A percentile compares a stretch with the other conserved stretches of the same genome.
These are phyloP conservation scores for Graphilbum sp. DNA, from an alignment of 2,329 filamentous ascomycete species.

Conservation along the genomic window DNA sequence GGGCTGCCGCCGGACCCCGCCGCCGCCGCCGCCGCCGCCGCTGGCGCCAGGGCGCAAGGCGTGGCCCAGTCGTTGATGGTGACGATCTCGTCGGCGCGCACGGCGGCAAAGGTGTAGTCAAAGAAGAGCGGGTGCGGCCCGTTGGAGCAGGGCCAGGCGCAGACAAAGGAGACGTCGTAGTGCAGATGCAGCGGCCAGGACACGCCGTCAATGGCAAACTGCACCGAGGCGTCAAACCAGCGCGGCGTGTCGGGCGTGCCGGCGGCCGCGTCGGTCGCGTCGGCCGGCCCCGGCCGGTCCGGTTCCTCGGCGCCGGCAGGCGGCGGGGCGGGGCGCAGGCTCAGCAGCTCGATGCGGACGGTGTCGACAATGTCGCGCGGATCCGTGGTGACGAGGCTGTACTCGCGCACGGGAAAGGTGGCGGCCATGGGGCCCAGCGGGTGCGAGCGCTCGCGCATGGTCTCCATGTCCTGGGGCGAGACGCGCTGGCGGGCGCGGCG, in stretches of 20 bases:
- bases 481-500: conserved; percentile 38
- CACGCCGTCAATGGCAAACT: conserved; percentile 44
- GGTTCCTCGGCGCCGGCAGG: too few species aligned
- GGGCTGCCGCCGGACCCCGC: conserved; percentile 6
- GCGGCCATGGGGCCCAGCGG: conserved; percentile 48
- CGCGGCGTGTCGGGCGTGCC: conserved; percentile 21
- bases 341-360: conserved; percentile 53
- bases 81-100: conserved; percentile 49
- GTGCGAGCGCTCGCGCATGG: conserved; percentile 51
- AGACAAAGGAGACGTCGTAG: conserved; percentile 50
- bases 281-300: too few species aligned
- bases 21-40: too few species aligned
- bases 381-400: conserved; percentile 42
- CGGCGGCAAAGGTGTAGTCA: conserved; percentile 45
- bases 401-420: conserved; percentile 50
- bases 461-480: conserved; percentile 41
- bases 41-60: conserved; percentile 22
- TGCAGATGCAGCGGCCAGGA: conserved; percentile 47
- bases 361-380: conserved; percentile 43
- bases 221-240: conserved; percentile 42
- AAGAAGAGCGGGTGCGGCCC: conserved; percentile 57
- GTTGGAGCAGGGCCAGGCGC: conserved; percentile 45
- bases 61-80: conserved; percentile 49
- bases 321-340: conserved; percentile 24
- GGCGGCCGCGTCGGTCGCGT: too few species aligned